Conservation (phyloP, 805 yeast species). For the Kregervanrija delftensis region DNA sequence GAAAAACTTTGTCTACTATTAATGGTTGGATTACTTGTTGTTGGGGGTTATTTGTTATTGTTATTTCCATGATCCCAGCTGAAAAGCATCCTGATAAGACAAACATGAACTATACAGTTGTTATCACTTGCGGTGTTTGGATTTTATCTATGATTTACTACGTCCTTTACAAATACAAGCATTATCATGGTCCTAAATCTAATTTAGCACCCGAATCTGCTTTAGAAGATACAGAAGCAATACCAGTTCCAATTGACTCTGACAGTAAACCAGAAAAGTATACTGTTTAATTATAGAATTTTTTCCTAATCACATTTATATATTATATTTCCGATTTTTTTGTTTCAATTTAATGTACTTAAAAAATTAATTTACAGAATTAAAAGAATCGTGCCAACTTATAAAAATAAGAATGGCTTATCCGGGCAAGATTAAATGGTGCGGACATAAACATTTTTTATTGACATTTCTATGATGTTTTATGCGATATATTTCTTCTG, state of each 20-base stretch:
- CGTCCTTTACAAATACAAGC: constrained; percentile 17
- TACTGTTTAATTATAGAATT: constrained; percentile 1
- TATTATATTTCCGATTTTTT: no score
- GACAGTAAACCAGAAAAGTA: constrained; percentile 1
- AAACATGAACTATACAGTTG: constrained; percentile 66
- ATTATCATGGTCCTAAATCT: constrained; percentile 23
- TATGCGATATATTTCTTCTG: no score
- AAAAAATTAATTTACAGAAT: no score
- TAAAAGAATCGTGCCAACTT: no score
- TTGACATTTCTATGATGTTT: no score
- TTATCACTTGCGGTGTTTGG: constrained; percentile 47
- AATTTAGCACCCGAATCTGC: constrained; percentile 18
- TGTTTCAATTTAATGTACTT: no score
- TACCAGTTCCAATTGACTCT: constrained; percentile 7
- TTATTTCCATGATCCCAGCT: constrained; percentile 59
- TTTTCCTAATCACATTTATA: not conserved
- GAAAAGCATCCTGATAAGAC: constrained; percentile 30
- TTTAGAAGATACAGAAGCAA: constrained; percentile 9
- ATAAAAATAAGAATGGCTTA: no score
- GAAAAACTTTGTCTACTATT: constrained; percentile 38
- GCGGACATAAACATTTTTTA: no score
- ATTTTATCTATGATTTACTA: constrained; percentile 19
- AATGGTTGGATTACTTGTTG: constrained; percentile 37
- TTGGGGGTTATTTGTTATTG: constrained; percentile 47
- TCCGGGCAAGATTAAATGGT: no score